Conservation (phyloP, 805 yeast species). For the Cyberlindnera suaveolens region DNA sequence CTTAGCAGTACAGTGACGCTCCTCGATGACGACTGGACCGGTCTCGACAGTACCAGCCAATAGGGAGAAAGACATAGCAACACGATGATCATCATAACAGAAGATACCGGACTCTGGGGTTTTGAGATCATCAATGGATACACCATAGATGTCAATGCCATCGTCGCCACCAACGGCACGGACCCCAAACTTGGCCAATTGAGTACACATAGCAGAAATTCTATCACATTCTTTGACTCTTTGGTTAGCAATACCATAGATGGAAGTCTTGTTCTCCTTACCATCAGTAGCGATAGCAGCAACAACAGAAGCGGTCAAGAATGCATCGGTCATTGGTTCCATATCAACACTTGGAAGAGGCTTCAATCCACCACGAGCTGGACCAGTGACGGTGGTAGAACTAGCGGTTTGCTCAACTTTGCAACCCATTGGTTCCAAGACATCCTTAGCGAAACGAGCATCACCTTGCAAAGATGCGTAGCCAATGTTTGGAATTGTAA, state of each 20-base stretch:
- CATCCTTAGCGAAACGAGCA: slow-evolving; percentile 93
- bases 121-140: slow-evolving; percentile 41
- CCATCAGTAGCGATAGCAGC: slow-evolving; percentile 80
- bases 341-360: slow-evolving; percentile 79
- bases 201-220: slow-evolving; percentile 88
- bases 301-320: slow-evolving; percentile 91
- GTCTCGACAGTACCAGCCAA: slow-evolving; percentile 62
- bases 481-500: slow-evolving; percentile 93
- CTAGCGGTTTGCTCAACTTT: slow-evolving; percentile 73
- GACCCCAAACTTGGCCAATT: slow-evolving; percentile 89
- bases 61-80: slow-evolving; percentile 94
- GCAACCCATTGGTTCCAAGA: slow-evolving; percentile 93
- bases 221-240: slow-evolving; percentile 97
- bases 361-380: slow-evolving; percentile 58
- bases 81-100: slow-evolving; percentile 94
- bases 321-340: slow-evolving; percentile 99
- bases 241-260: slow-evolving; percentile 95
- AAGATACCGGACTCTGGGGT: slow-evolving; percentile 59
- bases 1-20: slow-evolving; percentile 89
- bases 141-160: slow-evolving; percentile 84
- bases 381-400: slow-evolving; percentile 91
- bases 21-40: slow-evolving; percentile 64
- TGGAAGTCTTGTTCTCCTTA: slow-evolving; percentile 50
- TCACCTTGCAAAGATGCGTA: slow-evolving; percentile 91
- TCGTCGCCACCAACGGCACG: slow-evolving; percentile 79